Conservation (phyloP, 768 basidiomycete genomes). For the Termitomyces sp. region DNA sequence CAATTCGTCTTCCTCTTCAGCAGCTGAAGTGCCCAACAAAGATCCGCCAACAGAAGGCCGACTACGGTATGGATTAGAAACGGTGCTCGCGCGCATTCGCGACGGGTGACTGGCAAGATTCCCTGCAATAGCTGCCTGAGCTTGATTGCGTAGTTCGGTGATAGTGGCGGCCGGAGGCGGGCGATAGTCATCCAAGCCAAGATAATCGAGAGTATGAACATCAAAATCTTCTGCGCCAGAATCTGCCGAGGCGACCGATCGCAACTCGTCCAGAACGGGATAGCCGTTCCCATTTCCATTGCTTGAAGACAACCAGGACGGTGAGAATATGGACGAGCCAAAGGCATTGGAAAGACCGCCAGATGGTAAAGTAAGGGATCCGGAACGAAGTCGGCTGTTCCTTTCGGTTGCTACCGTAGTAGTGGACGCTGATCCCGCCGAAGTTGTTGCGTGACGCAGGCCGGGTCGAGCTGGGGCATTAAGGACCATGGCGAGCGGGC, state of each 20-base stretch:
- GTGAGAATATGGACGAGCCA: conserved; percentile 84
- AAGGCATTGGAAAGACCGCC: conserved; percentile 78
- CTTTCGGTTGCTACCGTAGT: conserved; percentile 52
- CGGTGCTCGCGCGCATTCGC: conserved; percentile 83
- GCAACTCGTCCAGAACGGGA: conserved; percentile 72
- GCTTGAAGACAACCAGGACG: conserved; percentile 76
- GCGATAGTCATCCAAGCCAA: conserved; percentile 82
- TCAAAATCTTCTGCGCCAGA: conserved; percentile 84
- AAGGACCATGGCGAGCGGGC: conserved; percentile 35
- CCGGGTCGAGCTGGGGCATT: conserved; percentile 50
- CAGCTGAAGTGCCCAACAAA: conserved; percentile 57
- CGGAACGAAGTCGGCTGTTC: conserved; percentile 85
- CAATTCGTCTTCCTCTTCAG: conserved; percentile 76
- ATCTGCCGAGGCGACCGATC: conserved; percentile 75
- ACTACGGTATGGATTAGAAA: conserved; percentile 86
- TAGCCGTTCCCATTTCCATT: conserved; percentile 53
- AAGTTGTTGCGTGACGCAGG: conserved; percentile 77
- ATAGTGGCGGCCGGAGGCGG: conserved; percentile 85
- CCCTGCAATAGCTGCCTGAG: conserved; percentile 85
- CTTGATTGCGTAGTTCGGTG: conserved; percentile 83
- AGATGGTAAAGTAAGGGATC: conserved; percentile 83
- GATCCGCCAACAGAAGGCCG: conserved; percentile 57
- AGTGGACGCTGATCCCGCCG: conserved; percentile 54
- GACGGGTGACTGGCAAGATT: conserved; percentile 70
- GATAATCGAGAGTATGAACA: conserved; percentile 93